Base-by-base conservation (phyloP, 176 grass and related monocot genomes). In the Zizania latifolia region DNA sequence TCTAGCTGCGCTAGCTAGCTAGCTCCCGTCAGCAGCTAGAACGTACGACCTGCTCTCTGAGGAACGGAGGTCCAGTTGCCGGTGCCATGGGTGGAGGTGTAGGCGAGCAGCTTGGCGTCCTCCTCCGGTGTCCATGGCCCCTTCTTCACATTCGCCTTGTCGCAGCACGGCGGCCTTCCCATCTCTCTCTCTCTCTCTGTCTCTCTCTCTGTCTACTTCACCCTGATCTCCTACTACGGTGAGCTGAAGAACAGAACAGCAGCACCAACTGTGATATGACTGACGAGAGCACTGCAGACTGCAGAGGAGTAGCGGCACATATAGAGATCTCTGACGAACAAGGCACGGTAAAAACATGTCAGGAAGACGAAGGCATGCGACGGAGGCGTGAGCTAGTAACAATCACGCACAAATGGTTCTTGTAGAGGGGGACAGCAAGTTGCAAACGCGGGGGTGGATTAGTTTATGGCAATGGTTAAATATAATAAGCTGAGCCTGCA, bases 21-120 rank as follows among this genome's bases (percentile, higher is more conserved):
- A 36, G 19, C 48, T 53, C n/a, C 48, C 48, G 22, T 53, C 48
- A 22, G 48, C 19, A 50, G 17, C 46, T n/a, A n/a, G n/a, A n/a
- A 50, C 17, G 46, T 27, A 72, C 13, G 70, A 97, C 91, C 95
- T 89, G 95, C 95, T 85, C 86, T 90, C 72, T 88, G 86, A 5
- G 95, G 95, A 40, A 94, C 91, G 17, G 89, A 88, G 27, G 86
- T 99, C 95, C 95, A 99, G 46, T 94, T 99, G 39, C 91, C 91
- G 75, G 85, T 99, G 73, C 95, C 95, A 58, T 99, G 89, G 40
- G 84, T 90, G 58, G 95, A 89, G 63, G 91, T 94, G 79, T 94
- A 94, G 9, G 95, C 95, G 10, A 99, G 89, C 41, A 99, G 72
- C 76, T 94, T 99, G 14, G 95, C 95, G 27, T 99, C 95, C 77